A percentile compares a stretch with the other conserved stretches of the same genome.
These are phyloP conservation scores for Pseudotsuga menziesii DNA, from an alignment of 75 land plant genomes.

Conservation along the genomic window DNA sequence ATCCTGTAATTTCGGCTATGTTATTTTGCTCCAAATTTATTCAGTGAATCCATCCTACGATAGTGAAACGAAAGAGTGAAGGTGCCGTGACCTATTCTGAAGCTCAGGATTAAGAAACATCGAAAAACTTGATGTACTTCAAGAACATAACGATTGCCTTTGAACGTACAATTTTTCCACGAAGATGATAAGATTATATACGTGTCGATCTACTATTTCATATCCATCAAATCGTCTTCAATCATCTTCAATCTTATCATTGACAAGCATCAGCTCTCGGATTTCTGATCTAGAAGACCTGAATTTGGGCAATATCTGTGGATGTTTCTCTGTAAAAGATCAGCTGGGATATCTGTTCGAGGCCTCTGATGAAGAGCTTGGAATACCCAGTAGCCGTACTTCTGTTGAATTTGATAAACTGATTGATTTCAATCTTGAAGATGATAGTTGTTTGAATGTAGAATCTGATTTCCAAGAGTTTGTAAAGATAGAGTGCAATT, in stretches of 20 bases:
- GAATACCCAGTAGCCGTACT: background rate
- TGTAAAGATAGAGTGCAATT: background rate
- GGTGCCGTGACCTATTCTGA: too few relatives aligned
- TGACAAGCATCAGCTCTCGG: constrained; percentile 2
- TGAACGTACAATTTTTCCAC: too few relatives aligned
- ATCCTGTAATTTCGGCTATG: too few relatives aligned
- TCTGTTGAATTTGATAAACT: background rate
- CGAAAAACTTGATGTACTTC: too few relatives aligned
- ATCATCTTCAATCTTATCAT: background rate
- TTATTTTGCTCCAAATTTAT: too few relatives aligned
- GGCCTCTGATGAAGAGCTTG: constrained; percentile 5
- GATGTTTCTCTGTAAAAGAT: background rate
- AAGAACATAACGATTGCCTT: too few relatives aligned
- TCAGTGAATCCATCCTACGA: too few relatives aligned
- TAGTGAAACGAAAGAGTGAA: too few relatives aligned
- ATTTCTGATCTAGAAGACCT: background rate
- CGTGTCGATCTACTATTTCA: too few relatives aligned
- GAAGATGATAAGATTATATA: too few relatives aligned
- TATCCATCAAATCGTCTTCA: too few relatives aligned
- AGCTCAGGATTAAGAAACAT: too few relatives aligned
- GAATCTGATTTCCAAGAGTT: background rate
- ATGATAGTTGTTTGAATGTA: background rate
- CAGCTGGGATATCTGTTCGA: background rate
- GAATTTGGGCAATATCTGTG: background rate
- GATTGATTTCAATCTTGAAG: background rate